Percentiles rank a stretch among this genome's conserved stretches.
Evolutionary conservation across 495 filamentous ascomycete species (phyloP).

Genomic region (Extremus antarcticus): DNA sequence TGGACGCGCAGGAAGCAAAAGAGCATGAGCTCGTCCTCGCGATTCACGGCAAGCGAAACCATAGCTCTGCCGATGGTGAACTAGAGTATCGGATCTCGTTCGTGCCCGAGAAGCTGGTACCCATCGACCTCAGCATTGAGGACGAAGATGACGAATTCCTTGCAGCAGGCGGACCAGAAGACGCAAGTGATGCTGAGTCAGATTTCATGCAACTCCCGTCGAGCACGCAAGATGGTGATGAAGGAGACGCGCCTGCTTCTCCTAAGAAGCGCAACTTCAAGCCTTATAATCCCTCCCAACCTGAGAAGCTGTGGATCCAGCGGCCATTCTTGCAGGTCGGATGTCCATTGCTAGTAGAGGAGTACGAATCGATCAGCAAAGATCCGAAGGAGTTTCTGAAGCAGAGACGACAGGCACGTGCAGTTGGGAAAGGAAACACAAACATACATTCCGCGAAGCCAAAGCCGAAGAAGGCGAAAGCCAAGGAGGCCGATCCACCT

Average conservation of each 20-base stretch:
- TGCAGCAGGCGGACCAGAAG: conserved; percentile 30
- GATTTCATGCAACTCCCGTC: conserved; percentile 16
- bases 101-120: conserved; percentile 63
- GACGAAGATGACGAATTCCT: conserved; percentile 36
- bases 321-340: conserved; percentile 59
- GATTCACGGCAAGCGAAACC: conserved; percentile 55
- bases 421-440: not conserved
- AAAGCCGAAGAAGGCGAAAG: not conserved
- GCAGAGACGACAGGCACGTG: conserved; percentile 9
- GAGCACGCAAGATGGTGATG: conserved; percentile 16
- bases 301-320: conserved; percentile 65
- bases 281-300: conserved; percentile 52
- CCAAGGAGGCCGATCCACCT: conserved; percentile 5
- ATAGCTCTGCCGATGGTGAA: conserved; percentile 61
- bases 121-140: conserved; percentile 51
- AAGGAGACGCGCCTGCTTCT: conserved; percentile 19
- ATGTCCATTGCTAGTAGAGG: conserved; percentile 59
- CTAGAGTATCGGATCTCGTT: conserved; percentile 70
- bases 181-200: conserved; percentile 28
- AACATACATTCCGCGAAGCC: conserved; percentile 3
- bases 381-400: conserved; percentile 38
- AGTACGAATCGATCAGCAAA: conserved; percentile 58
- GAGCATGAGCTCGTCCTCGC: conserved; percentile 44
- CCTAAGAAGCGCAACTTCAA: conserved; percentile 49
- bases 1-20: conserved; percentile 33